Base-by-base conservation (phyloP, 1,284 basidiomycete genomes). In the Kalmanozyma brasiliensis region DNA sequence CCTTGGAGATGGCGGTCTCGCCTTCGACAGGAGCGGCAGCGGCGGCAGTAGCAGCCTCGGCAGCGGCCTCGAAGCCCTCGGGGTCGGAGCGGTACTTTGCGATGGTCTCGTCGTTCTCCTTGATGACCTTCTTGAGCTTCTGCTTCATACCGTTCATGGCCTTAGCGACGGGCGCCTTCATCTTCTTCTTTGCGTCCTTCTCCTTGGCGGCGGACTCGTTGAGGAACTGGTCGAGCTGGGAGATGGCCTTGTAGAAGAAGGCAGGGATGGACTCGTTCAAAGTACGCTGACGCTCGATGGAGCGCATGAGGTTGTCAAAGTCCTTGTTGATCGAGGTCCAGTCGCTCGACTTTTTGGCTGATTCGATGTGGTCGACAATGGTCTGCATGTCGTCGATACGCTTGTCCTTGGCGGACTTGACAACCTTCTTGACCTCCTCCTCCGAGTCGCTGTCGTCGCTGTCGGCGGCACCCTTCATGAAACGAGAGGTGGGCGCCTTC, bases 71-170 rank as follows among this genome's bases (percentile, higher is more conserved):
- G 82, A 95, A 97, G 1, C 87, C 89, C 69, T 91, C 93, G 2
- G 94, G 90, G 68, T 37, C 49, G 82, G 88, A 86, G 75, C 91
- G 90, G 85, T 89, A 97, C 65, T 87, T 87, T 77, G 88, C 88
- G 47, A 97, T 83, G 66, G 91, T 89, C 34, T 84, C 84, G 84
- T 98, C 96, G 80, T 93, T 88, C 82, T 98, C 96, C 84, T 94
- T 96, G 62, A 86, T 80, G 29, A 90, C 87, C 85, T 95, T 98
- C 84, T 92, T 94, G 65, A 98, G 86, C 83, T 95, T 98, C 84
- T 98, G 94, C 85, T 94, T 97, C 89, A 97, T 93, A 23, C 91
- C 91, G 73, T 94, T 98, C 77, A 98, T 87, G 1, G 94, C 94
- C 82, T 93, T 94, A 44, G 93, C 91, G 81, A 95, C 95, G 68